Evolutionary conservation across 495 filamentous ascomycete species (phyloP).

Genomic region (Xylaria castorea): DNA sequence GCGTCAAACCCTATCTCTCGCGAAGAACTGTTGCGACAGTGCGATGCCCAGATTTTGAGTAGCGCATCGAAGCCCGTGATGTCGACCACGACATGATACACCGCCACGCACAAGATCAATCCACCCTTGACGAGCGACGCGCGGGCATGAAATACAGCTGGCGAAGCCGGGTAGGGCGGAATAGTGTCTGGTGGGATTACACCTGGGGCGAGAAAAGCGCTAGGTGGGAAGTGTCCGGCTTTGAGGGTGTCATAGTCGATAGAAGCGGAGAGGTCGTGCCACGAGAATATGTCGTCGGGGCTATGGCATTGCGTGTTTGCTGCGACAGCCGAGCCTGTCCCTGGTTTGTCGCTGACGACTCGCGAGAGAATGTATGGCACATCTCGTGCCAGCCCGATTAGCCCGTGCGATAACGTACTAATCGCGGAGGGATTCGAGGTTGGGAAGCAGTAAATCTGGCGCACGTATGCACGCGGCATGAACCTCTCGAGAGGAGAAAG

Average conservation of each 20-base stretch:
- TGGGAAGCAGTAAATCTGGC: conserved; percentile 39
- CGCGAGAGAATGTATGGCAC: conserved; percentile 39
- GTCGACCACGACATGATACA: conserved; percentile 40
- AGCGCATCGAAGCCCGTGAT: conserved; percentile 39
- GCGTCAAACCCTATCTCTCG: conserved; percentile 28
- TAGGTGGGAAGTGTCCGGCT: conserved; percentile 33
- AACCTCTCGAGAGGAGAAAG: conserved; percentile 37
- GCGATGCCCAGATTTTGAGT: conserved; percentile 40
- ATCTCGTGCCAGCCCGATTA: conserved; percentile 31
- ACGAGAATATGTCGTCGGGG: conserved; percentile 33
- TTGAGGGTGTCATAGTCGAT: conserved; percentile 35
- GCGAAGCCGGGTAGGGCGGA: conserved; percentile 30
- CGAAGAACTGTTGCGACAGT: conserved; percentile 33
- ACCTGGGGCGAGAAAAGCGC: conserved; percentile 24
- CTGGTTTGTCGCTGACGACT: conserved; percentile 22
- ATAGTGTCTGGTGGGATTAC: conserved; percentile 32
- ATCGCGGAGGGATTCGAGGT: conserved; percentile 27
- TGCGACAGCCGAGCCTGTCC: conserved; percentile 7
- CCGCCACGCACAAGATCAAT: conserved; percentile 33
- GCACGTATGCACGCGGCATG: conserved; percentile 40
- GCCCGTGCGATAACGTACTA: conserved; percentile 27
- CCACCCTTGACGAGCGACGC: conserved; percentile 36
- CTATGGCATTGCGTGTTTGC: conserved; percentile 30
- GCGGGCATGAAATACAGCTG: conserved; percentile 36
- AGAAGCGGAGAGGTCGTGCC: conserved; percentile 27